Conservation (phyloP, 805 yeast species). For the Yueomyces sp. region DNA sequence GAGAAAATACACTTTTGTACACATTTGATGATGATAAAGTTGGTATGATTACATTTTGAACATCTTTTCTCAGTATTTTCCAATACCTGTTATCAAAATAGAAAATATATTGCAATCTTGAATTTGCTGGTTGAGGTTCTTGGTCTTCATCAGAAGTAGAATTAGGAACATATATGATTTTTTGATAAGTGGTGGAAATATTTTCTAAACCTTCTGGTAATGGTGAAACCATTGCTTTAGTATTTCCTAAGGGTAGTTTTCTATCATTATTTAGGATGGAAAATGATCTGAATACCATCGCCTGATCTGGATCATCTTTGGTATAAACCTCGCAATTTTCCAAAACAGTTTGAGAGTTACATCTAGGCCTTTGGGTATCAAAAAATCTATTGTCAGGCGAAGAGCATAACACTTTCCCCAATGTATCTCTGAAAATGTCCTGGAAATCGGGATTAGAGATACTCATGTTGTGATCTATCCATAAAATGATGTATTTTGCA, state of each 20-base stretch:
- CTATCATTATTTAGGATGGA: not conserved
- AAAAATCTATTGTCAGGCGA: slow-evolving; percentile 5
- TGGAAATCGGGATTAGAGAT: slow-evolving; percentile 29
- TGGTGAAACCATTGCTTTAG: too few species aligned
- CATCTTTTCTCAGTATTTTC: slow-evolving; percentile 34
- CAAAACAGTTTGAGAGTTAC: not conserved
- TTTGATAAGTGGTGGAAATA: not conserved
- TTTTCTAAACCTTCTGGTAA: not conserved
- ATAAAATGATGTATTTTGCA: slow-evolving; percentile 31
- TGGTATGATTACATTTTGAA: slow-evolving; percentile 41
- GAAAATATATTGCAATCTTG: slow-evolving; percentile 47
- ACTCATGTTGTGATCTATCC: slow-evolving; percentile 34
- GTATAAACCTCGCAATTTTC: not conserved
- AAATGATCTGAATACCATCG: not conserved
- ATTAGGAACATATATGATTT: not conserved
- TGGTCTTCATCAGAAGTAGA: not conserved
- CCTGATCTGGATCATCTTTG: not conserved
- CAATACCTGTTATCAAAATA: slow-evolving; percentile 47
- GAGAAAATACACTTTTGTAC: slow-evolving; percentile 35
- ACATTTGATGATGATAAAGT: slow-evolving; percentile 37
- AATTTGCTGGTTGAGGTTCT: slow-evolving; percentile 13
- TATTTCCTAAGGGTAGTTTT: not conserved
- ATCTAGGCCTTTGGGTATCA: not conserved
- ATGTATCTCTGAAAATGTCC: slow-evolving; percentile 25
- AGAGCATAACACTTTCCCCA: slow-evolving; percentile 33